phyloP scores from a whole-genome alignment of 805 yeast species.

The Myxozyma vanderwaltii region DNA sequence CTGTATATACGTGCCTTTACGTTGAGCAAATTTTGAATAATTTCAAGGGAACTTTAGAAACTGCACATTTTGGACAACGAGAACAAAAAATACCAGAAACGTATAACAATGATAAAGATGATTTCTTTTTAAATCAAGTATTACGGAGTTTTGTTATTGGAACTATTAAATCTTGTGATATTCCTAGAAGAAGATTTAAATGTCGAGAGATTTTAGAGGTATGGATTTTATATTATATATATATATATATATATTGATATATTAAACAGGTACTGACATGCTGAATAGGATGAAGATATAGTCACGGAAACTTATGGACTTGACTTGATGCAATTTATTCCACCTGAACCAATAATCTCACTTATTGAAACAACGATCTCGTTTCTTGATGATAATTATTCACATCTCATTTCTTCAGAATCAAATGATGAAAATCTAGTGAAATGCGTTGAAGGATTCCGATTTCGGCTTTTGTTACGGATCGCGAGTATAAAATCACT shows the following conservation, averaged over 20 bases:
- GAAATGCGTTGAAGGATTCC: background rate
- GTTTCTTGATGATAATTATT: background rate
- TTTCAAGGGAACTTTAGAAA: constrained; percentile 20
- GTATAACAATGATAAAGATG: constrained; percentile 1
- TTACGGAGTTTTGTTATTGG: constrained; percentile 24
- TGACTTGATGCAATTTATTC: constrained; percentile 21
- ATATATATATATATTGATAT: background rate
- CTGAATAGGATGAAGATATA: constrained; percentile 29
- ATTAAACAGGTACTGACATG: background rate
- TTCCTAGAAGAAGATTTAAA: constrained; percentile 9
- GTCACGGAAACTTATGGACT: constrained; percentile 25
- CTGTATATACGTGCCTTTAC: constrained; percentile 73
- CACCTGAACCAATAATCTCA: background rate
- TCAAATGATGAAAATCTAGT: background rate
- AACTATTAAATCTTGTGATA: constrained; percentile 18
- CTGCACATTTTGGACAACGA: constrained; percentile 22
- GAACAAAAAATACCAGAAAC: background rate
- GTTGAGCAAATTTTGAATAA: constrained; percentile 60
- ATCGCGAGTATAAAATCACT: background rate
- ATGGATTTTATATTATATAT: background rate
- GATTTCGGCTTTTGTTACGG: background rate
- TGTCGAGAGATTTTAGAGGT: constrained; percentile 24
- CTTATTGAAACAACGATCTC: background rate
- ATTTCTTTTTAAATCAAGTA: constrained; percentile 11
- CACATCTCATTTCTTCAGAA: background rate